Percentiles rank a stretch among this genome's conserved stretches.
These are phyloP conservation scores for Lecanicillium sp. DNA, from an alignment of 2,329 filamentous ascomycete genomes.

Conservation along the genomic window DNA sequence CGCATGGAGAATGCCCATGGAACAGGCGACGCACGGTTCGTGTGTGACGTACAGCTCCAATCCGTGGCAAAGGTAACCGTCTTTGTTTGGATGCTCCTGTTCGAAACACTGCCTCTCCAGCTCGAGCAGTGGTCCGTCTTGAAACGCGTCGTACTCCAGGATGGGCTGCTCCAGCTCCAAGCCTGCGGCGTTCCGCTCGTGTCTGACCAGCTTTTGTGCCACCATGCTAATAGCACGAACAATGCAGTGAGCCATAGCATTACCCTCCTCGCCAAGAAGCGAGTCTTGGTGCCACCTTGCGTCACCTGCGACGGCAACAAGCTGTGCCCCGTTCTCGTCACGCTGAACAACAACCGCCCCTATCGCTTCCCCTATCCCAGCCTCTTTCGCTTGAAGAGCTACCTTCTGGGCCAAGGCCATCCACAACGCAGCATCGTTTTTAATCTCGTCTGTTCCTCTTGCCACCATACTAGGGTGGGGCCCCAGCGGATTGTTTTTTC, in stretches of 20 bases:
- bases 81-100: constrained; percentile 57
- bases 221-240: constrained; percentile 79
- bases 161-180: constrained; percentile 27
- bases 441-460: constrained; percentile 62
- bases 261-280: constrained; percentile 45
- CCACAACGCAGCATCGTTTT: constrained; percentile 55
- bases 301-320: constrained; percentile 71
- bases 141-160: constrained; percentile 55
- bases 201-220: constrained; percentile 55
- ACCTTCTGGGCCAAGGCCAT: constrained; percentile 60
- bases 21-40: constrained; percentile 94
- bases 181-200: constrained; percentile 38
- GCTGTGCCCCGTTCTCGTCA: constrained; percentile 38
- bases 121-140: constrained; percentile 59
- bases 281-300: constrained; percentile 57
- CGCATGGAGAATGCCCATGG: constrained; percentile 92
- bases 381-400: constrained; percentile 49
- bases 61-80: constrained; percentile 89
- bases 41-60: constrained; percentile 92
- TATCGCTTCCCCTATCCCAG: constrained; percentile 58
- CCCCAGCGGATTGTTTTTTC: constrained; percentile 79
- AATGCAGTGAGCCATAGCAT: constrained; percentile 71
- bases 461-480: constrained; percentile 71
- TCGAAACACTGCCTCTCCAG: constrained; percentile 57
- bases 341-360: constrained; percentile 72